These are phyloP conservation scores for Nemania diffusa DNA, from an alignment of 2,329 filamentous ascomycete genomes.

Conservation along the genomic window DNA sequence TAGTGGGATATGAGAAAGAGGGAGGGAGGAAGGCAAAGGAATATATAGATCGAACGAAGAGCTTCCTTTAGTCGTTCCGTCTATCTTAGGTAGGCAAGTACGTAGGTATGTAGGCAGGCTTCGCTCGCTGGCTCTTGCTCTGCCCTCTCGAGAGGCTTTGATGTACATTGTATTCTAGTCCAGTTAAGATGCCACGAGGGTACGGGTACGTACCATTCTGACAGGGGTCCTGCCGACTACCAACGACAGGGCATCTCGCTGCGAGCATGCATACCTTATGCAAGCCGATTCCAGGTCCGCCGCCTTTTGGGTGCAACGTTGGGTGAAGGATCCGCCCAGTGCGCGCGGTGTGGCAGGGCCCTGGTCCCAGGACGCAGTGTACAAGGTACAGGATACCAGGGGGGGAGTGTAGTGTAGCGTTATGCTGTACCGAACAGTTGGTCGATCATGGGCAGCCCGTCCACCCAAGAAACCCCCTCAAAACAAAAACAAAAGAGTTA, in stretches of 20 bases:
- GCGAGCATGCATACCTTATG: conserved; percentile 30
- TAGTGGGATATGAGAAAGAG: conserved; percentile 42
- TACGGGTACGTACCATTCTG: conserved; percentile 33
- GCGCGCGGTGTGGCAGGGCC: conserved; percentile 33
- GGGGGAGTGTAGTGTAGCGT: too few species aligned
- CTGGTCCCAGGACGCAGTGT: conserved; percentile 5
- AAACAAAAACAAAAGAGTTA: neutral
- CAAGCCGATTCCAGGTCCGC: conserved; percentile 37
- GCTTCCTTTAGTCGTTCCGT: conserved; percentile 39
- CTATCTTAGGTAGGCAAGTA: conserved; percentile 12
- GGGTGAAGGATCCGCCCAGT: conserved; percentile 38
- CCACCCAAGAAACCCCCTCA: conserved; percentile 1
- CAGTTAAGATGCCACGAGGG: conserved; percentile 35
- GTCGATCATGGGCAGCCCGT: conserved; percentile 23
- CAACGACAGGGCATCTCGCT: conserved; percentile 39
- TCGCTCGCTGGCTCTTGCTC: neutral
- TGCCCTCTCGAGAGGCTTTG: conserved; percentile 24
- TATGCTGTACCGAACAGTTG: conserved; percentile 27
- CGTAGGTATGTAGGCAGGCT: conserved; percentile 11
- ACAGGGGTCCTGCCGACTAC: conserved; percentile 37
- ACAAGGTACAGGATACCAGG: conserved; percentile 18
- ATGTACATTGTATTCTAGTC: conserved; percentile 7
- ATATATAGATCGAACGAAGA: conserved; percentile 43
- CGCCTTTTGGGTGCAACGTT: conserved; percentile 46
- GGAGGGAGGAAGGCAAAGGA: conserved; percentile 40